phyloP scores from a whole-genome alignment of 1,139 yeast species.

The Magnusiomyces starmeri region DNA sequence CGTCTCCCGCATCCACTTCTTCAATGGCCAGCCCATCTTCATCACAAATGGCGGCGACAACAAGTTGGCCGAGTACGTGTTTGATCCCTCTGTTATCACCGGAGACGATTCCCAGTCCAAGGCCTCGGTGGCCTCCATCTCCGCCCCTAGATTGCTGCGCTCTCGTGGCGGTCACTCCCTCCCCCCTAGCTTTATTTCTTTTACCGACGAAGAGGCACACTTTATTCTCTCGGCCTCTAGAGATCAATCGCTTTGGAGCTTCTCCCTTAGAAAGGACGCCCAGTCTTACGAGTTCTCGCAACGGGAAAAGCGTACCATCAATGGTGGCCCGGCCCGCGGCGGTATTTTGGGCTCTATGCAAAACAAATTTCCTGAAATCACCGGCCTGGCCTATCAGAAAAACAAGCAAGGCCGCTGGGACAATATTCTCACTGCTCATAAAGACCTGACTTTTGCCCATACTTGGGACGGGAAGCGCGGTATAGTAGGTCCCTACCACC shows the following conservation, averaged over 20 bases:
- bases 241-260: constrained; percentile 83
- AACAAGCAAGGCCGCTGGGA: constrained; percentile 93
- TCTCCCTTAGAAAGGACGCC: constrained; percentile 89
- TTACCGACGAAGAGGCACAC: constrained; percentile 78
- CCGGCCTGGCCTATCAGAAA: constrained; percentile 63
- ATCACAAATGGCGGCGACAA: constrained; percentile 94
- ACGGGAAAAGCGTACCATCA: constrained; percentile 38
- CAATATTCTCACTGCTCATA: constrained; percentile 85
- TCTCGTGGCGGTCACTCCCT: constrained; percentile 96
- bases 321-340: constrained; percentile 36
- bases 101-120: constrained; percentile 14
- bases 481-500: constrained; percentile 67
- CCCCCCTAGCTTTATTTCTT: constrained; percentile 72
- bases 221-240: constrained; percentile 79
- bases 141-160: constrained; percentile 88
- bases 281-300: constrained; percentile 94
- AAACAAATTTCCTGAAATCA: constrained; percentile 72
- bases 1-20: constrained; percentile 63
- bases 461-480: constrained; percentile 87
- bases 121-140: constrained; percentile 48
- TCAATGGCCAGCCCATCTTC: constrained; percentile 87
- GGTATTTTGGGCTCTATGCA: constrained; percentile 38
- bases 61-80: constrained; percentile 79
- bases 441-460: constrained; percentile 74
- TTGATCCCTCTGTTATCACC: constrained; percentile 74